Evolutionary conservation across 1,139 yeast genomes (phyloP).

Genomic region (Yamadazyma sp.): DNA sequence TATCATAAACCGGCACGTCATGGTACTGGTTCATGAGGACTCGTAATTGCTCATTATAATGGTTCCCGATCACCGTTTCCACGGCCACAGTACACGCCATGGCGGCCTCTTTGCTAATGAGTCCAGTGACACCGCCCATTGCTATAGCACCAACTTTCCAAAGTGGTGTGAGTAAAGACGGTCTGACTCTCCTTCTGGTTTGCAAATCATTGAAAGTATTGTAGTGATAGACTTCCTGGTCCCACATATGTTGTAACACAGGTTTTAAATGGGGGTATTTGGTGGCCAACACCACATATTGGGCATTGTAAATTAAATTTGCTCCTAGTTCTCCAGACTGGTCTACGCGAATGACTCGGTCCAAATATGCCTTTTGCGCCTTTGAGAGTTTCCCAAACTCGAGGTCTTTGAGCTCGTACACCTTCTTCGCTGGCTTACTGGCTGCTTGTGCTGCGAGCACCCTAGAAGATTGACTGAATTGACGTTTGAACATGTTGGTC

Average conservation of each 20-base stretch:
- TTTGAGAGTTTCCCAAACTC: conserved; percentile 46
- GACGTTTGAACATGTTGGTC: conserved; percentile 5
- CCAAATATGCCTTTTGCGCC: conserved; percentile 71
- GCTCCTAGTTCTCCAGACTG: conserved; percentile 99
- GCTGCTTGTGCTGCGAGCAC: not conserved
- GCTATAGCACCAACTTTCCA: conserved; percentile 93
- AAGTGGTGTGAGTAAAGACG: conserved; percentile 83
- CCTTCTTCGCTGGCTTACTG: not conserved
- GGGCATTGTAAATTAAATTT: conserved; percentile 89
- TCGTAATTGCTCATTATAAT: conserved; percentile 87
- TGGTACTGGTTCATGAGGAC: conserved; percentile 61
- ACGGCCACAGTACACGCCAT: conserved; percentile 99
- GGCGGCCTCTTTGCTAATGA: conserved; percentile 91
- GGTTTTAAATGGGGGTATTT: conserved; percentile 72
- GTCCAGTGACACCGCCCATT: conserved; percentile 84
- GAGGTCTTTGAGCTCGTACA: conserved; percentile 16
- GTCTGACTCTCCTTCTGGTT: conserved; percentile 77
- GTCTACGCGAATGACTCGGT: conserved; percentile 82
- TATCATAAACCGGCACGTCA: conserved; percentile 45
- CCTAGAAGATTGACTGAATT: conserved; percentile 6
- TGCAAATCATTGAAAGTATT: conserved; percentile 79
- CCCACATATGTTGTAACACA: conserved; percentile 94
- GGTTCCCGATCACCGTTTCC: conserved; percentile 96
- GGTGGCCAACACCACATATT: conserved; percentile 70
- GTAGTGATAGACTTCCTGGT: conserved; percentile 91